Conservation (phyloP, 176 grass and related monocot species). For the Alopecurus myosuroides region DNA sequence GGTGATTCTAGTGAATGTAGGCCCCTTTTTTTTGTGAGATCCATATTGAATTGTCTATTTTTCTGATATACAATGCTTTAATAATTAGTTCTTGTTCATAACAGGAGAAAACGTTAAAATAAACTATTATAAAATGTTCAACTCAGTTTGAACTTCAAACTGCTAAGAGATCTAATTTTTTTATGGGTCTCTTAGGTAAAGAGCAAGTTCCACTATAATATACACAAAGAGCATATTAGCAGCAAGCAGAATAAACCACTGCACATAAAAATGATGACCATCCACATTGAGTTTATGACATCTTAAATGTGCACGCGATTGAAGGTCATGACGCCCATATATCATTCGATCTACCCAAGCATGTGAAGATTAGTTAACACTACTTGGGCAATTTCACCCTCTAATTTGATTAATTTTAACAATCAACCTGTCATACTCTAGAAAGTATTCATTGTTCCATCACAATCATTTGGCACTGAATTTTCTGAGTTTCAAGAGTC, state of each 20-base stretch:
- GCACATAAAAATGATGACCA: neutral
- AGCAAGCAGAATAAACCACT: neutral
- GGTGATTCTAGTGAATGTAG: neutral
- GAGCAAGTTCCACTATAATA: neutral
- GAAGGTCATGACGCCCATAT: neutral
- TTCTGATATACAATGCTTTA: neutral
- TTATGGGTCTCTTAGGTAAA: too few relatives aligned
- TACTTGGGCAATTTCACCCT: neutral
- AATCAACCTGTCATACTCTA: neutral
- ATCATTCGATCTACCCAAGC: neutral
- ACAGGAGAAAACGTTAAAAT: too few relatives aligned
- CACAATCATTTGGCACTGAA: neutral
- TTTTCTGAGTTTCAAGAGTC: neutral
- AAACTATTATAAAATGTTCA: neutral
- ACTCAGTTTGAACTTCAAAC: too few relatives aligned
- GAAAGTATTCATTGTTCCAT: too few relatives aligned
- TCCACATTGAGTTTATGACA: neutral
- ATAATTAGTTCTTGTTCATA: neutral
- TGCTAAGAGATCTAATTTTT: too few relatives aligned
- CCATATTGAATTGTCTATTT: slow-evolving; percentile 12
- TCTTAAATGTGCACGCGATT: neutral
- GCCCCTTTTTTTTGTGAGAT: neutral
- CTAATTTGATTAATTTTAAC: neutral
- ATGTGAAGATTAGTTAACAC: neutral
- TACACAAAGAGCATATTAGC: neutral